Base-by-base conservation (phyloP, 768 basidiomycete genomes). In the Hysterangium stoloniferum region DNA sequence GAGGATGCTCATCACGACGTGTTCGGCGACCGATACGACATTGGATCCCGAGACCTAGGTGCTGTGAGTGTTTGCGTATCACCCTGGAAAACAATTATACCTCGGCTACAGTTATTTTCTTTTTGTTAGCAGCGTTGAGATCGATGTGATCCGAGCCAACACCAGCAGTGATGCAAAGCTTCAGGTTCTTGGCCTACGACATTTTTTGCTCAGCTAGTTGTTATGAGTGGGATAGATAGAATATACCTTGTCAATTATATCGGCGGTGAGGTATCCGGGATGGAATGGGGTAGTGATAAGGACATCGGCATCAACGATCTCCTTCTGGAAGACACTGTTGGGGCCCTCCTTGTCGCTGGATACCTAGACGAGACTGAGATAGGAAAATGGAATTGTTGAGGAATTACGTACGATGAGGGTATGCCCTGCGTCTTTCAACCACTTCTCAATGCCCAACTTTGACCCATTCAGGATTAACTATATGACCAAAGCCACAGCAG, bases 141-240 rank as follows among this genome's bases (percentile, higher is more conserved):
- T 94, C 91, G 56, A 92, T 80, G 70, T 87, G 89, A 68, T 93
- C 92, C 17, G 86, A 89, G 9, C 90, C 88, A 41, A 92, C 89
- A 65, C 88, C 89, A 53, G 91, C 92, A 20, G 92, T 96, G 61
- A 94, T 77, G 61, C 86, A 88, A 51, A 94, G 64, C 68, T 90
- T 94, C 54, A 96, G 78, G 58, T 93, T 92, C 68, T 85, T 84
- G 28, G 92, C 89, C 78, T 89, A 49, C 62, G 31, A 54, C 12
- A n/a, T n/a, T n/a, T n/a, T n/a, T n/a, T n/a, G n/a, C n/a, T n/a
- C n/a, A n/a, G n/a, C n/a, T n/a, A 38, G 34, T 51, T 41, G 28
- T 53, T 19, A 42, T 46, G 35, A 0, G 5, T 36, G 47, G n/a
- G 32, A 40, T 25, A 19, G 33, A 32, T 17, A 7, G 7, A 15